phyloP scores from a whole-genome alignment of 352 stramenopile genomes.

The Globisporangium polare region DNA sequence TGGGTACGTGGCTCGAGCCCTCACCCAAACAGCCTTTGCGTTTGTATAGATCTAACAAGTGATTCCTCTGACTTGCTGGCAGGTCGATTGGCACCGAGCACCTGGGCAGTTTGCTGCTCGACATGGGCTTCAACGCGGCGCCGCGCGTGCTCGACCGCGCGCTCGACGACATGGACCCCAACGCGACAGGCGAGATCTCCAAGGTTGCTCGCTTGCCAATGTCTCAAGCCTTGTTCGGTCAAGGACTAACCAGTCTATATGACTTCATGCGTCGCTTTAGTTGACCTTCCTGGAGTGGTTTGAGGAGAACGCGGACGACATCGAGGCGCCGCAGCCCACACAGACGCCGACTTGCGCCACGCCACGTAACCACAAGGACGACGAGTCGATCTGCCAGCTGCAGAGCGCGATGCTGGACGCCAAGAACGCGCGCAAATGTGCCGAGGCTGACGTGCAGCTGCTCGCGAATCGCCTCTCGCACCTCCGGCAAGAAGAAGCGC shows the following conservation, averaged over 20 bases:
- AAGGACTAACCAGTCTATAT: not conserved
- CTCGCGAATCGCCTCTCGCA: conserved; percentile 63
- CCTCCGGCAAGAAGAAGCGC: conserved; percentile 50
- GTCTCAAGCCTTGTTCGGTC: not conserved
- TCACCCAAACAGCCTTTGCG: not conserved
- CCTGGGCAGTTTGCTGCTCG: conserved; percentile 48
- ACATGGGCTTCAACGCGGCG: conserved; percentile 67
- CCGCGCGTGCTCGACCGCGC: conserved; percentile 46
- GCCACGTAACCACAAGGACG: conserved; percentile 13
- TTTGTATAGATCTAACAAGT: not conserved
- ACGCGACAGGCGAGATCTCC: conserved; percentile 59
- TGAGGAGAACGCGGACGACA: conserved; percentile 57
- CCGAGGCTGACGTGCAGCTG: conserved; percentile 51
- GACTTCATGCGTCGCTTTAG: conserved; percentile 6
- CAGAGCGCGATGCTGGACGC: conserved; percentile 60
- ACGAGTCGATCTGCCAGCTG: conserved; percentile 31
- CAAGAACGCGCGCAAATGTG: conserved; percentile 54
- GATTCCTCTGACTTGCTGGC: not conserved
- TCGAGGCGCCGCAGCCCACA: conserved; percentile 22
- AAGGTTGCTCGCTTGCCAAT: conserved; percentile 21
- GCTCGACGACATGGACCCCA: conserved; percentile 67
- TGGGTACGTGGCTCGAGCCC: conserved; percentile 15
- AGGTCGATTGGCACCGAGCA: conserved; percentile 59
- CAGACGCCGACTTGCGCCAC: not conserved
- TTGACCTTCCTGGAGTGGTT: conserved; percentile 74